Base-by-base conservation (phyloP, 2,329 filamentous ascomycete genomes). In the Anthostomella pinea region DNA sequence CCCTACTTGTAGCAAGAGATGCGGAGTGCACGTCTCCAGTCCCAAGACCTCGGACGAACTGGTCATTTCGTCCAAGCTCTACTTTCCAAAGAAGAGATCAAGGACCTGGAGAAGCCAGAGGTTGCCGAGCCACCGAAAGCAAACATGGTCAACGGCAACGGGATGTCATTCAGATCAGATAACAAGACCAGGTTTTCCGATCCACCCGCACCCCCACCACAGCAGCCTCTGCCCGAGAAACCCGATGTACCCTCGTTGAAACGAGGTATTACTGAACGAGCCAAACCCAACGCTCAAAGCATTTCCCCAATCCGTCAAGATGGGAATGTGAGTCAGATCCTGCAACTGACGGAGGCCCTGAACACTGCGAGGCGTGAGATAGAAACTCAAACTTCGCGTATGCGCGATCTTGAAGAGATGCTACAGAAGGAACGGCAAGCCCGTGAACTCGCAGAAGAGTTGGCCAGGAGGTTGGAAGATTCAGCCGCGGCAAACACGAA, bases 221-320 rank as follows among this genome's bases (percentile, higher is more conserved):
- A 95, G 51, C 90, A 95, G 52, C 91, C 91, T 10, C 70, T 97
- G 5, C 91, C 91, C 1, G 90, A 96, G 58, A 96, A 96, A 60
- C 91, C 91, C 0, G 88, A 95, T 62, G 79, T 75, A 0, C 78
- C 82, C 1, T 79, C 87, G 1, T 63, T 95, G 19, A 89, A 87
- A 57, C 78, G 89, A 37, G 75, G 74, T 4, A 81, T 86, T 17
- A 90, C 85, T 0, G 88, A 95, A 48, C 80, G 84, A 38, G 75
- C 83, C 7, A 87, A 83, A 57, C 67, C 73, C 1, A 63, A 67
- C 20, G 63, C 68, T 5, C 64, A 67, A 13, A 75, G 64, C 50
- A 65, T 67, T 3, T 85, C 81, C 0, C 80, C 81, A 1, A 68
- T 78, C 22, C 74, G 79, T 8, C 72, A 72, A 36, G 75, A 79